Conservation (phyloP, 1,284 basidiomycete genomes). For the Pseudozyma sp. region DNA sequence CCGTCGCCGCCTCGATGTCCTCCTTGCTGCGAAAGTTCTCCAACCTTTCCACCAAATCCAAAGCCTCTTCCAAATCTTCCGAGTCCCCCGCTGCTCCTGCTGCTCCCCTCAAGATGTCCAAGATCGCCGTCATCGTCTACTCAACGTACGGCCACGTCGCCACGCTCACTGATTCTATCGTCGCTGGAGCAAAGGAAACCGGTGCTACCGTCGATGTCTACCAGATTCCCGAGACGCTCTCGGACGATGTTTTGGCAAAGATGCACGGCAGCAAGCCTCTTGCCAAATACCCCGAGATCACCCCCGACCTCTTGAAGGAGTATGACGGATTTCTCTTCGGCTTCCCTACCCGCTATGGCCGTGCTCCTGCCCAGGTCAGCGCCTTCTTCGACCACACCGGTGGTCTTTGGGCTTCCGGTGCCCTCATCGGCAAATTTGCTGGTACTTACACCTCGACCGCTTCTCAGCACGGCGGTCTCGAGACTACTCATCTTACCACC, state of each 20-base stretch:
- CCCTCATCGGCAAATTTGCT: slow-evolving; percentile 82
- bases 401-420: slow-evolving; percentile 77
- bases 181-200: slow-evolving; percentile 76
- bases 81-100: slow-evolving; percentile 20
- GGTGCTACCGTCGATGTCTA: slow-evolving; percentile 80
- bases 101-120: slow-evolving; percentile 47
- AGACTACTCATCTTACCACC: slow-evolving; percentile 60
- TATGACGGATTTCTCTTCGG: slow-evolving; percentile 74
- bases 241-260: slow-evolving; percentile 79
- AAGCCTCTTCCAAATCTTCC: slow-evolving; percentile 28
- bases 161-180: too few species aligned
- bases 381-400: slow-evolving; percentile 81
- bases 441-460: slow-evolving; percentile 76
- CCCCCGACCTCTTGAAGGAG: slow-evolving; percentile 76
- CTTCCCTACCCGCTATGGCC: slow-evolving; percentile 71
- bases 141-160: slow-evolving; percentile 55
- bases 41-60: slow-evolving; percentile 48
- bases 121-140: slow-evolving; percentile 56
- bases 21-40: slow-evolving; percentile 37
- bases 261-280: slow-evolving; percentile 76
- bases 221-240: slow-evolving; percentile 85
- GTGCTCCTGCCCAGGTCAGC: slow-evolving; percentile 72
- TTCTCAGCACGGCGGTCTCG: slow-evolving; percentile 70
- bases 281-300: slow-evolving; percentile 79
- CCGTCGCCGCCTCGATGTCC: slow-evolving; percentile 15